Evolutionary conservation across 192 early-diverging fungal genomes (phyloP).

Genomic region (Thamnidium elegans): DNA sequence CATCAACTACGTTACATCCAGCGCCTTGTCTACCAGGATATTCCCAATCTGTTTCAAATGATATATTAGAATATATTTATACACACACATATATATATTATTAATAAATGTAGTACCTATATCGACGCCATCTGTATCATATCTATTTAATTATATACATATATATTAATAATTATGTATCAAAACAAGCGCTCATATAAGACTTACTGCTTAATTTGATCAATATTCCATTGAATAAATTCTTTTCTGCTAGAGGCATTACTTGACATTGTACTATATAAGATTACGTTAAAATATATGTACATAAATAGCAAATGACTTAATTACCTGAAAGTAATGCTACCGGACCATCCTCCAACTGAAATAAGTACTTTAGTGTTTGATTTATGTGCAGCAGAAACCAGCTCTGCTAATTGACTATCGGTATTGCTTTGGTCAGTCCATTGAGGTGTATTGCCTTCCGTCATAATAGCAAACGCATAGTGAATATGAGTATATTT

Average conservation of each 20-base stretch:
- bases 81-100: neutral
- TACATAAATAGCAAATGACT: too few relatives aligned
- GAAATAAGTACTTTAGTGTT: conserved; percentile 58
- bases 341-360: conserved; percentile 71
- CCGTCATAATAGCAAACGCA: conserved; percentile 56
- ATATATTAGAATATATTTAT: neutral
- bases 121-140: conserved; percentile 69
- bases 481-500: conserved; percentile 70
- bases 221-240: conserved; percentile 51
- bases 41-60: conserved; percentile 43
- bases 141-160: too few relatives aligned
- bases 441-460: conserved; percentile 34
- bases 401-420: conserved; percentile 42
- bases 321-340: conserved; percentile 27
- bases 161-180: neutral
- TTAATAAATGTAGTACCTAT: conserved; percentile 43
- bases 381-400: conserved; percentile 40
- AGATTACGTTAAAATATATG: too few relatives aligned
- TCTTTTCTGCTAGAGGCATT: conserved; percentile 35
- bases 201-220: conserved; percentile 41
- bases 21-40: conserved; percentile 65
- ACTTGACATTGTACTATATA: conserved; percentile 51
- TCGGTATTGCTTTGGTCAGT: conserved; percentile 30
- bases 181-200: too few relatives aligned
- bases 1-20: conserved; percentile 55